Evolutionary conservation across 2,329 filamentous ascomycete species (phyloP), one percentile per base, ranked within the genome.

Genomic region (Xylariaceae sp.): DNA sequence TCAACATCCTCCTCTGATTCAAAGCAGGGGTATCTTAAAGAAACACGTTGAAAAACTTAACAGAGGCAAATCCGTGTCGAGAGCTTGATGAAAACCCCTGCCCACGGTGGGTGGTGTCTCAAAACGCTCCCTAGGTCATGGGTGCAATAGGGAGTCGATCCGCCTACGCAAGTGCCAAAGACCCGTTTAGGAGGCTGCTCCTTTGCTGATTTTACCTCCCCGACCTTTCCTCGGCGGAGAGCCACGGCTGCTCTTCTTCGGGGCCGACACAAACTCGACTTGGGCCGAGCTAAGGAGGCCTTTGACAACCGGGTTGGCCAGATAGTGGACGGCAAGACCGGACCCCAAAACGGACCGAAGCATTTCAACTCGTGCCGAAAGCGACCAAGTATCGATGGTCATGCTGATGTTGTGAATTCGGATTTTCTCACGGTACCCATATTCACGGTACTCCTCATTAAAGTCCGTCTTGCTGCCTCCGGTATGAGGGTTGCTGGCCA

Each of bases 371-470:
- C 80, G 73, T 15, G 76, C 75, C 34, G 76, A 77, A 11, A 82
- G 72, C 7, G 78, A 78, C 81, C 81, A 84, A 1, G 77, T 76
- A 58, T 82, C 76, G 53, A 83, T 78, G 49, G 73, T 64, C 64
- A 82, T 72, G 45, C 74, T 70, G 61, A 75, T 71, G 52, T 78
- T 76, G 13, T 78, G 75, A 4, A 82, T 73, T 42, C 77, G 77
- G n/a, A 83, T 70, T 62, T 77, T 80, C 63, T 80, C 75, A 6
- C 80, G 76, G 61, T 83, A 83, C 2, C 81, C 80, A 61, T 82
- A 81, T 61, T 82, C 79, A 37, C 74, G 71, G 2, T 76, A 73
- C 7, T 77, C 76, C 39, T 78, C 75, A 2, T 75, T 74, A 34
- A 70, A 71, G 44, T 76, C 78, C 4, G 71, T 68, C 60, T 75